Conservation (phyloP, 2,329 filamentous ascomycete genomes). For the Pseudogymnoascus sp. region DNA sequence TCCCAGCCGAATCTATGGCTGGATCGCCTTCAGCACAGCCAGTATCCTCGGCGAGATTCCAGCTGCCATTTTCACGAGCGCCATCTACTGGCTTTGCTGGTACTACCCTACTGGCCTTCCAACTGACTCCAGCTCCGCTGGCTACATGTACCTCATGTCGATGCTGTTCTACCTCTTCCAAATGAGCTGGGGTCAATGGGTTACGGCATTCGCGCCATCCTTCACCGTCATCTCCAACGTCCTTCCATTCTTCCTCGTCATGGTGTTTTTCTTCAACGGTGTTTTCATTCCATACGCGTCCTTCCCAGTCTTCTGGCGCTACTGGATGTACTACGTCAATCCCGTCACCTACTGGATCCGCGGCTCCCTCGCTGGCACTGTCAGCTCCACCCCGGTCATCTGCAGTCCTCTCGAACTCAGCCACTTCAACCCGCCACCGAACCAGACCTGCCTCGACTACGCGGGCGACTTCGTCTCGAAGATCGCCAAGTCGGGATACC, state of each 20-base stretch:
- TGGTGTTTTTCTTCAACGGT: constrained; percentile 68
- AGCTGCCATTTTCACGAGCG: constrained; percentile 37
- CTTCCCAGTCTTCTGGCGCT: constrained; percentile 60
- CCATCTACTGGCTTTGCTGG: constrained; percentile 45
- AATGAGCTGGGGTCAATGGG: constrained; percentile 53
- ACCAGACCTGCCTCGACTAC: constrained; percentile 52
- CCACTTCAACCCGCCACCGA: constrained; percentile 29
- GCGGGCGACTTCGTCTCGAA: constrained; percentile 43
- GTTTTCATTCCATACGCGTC: constrained; percentile 61
- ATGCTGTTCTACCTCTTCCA: constrained; percentile 54
- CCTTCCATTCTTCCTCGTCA: constrained; percentile 50
- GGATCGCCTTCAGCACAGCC: constrained; percentile 51
- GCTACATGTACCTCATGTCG: constrained; percentile 47
- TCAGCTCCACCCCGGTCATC: constrained; percentile 40
- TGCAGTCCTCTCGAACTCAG: constrained; percentile 46
- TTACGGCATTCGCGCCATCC: constrained; percentile 55
- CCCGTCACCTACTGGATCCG: constrained; percentile 57
- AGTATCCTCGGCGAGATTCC: constrained; percentile 42
- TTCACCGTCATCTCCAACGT: constrained; percentile 51
- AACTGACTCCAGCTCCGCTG: constrained; percentile 32
- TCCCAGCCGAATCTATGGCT: constrained; percentile 56
- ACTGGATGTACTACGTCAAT: constrained; percentile 47
- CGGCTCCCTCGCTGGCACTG: constrained; percentile 44
- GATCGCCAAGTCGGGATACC: constrained; percentile 32
- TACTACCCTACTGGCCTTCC: constrained; percentile 49